Evolutionary conservation across 2,329 filamentous ascomycete genomes (phyloP), one percentile per base, ranked within the genome.

Genomic region (Lasiodiplodia sp.): DNA sequence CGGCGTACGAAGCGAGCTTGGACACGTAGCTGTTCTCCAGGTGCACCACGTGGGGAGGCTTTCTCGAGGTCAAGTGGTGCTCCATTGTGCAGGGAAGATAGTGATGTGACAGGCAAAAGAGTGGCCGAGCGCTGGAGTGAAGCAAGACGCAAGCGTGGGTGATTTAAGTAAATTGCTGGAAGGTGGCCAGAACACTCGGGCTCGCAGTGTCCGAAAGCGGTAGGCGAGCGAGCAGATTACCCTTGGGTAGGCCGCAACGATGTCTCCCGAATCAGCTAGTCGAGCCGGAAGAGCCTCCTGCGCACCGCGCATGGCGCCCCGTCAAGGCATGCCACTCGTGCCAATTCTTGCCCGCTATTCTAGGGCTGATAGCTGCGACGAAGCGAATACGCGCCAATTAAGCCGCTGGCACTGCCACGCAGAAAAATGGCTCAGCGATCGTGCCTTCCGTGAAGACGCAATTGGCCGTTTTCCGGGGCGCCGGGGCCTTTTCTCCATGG

Each of bases 1-100:
- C 74, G 1, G 70, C 65, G 58, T 72, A 77, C 5, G 72, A 70
- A 10, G 72, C 69, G 25, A 75, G 68, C 38, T 69, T 68, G 2
- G 73, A 75, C 51, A 75, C 52, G 4, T 11, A 18, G 10, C 31
- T 40, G 10, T 49, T 49, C 6, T 28, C 23, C 14, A 62, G 2
- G 23, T 23, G 38, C 12, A 47, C 57, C 7, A 62, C 21, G 12
- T 62, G 38, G 11, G 57, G 57, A 4, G 44, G 8, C 3, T 47
- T 18, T 18, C 44, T n/a, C 11, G n/a, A 8, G 44, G 18, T n/a
- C 44, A 21, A 11, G 8, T n/a, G n/a, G 18, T 21, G 11, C 3
- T 3, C n/a, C 44, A 47, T 47, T 4, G 1, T 28, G 28, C 28
- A 28, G 28, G 28, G 28, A 28, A 28, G 28, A 28, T 28, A 5